These are phyloP conservation scores for Picea sitchensis DNA, from an alignment of 75 land plant genomes.

Conservation along the genomic window DNA sequence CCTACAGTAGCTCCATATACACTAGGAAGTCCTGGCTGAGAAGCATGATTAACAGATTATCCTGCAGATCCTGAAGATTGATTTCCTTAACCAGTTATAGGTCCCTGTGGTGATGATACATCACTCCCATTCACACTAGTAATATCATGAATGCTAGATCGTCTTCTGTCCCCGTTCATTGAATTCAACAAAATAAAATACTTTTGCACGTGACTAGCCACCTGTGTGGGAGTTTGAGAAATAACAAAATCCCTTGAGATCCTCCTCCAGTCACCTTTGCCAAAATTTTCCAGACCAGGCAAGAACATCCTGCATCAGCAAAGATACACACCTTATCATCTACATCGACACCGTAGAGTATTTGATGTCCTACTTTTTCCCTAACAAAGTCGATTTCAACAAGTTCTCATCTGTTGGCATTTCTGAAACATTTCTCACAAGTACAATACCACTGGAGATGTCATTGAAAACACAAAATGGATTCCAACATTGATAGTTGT, in stretches of 20 bases:
- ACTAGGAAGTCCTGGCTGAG: conserved; percentile 16
- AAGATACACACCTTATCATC: too few species aligned
- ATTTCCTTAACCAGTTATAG: conserved; percentile 50
- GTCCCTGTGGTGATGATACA: conserved; percentile 30
- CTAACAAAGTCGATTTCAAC: too few species aligned
- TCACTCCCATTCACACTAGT: conserved; percentile 64
- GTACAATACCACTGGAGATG: too few species aligned
- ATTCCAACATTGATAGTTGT: too few species aligned
- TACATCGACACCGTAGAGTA: too few species aligned
- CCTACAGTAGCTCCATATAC: conserved; percentile 22
- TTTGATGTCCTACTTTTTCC: too few species aligned
- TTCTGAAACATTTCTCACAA: too few species aligned
- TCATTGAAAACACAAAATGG: too few species aligned
- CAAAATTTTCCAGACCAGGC: conserved; percentile 67
- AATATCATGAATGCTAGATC: conserved; percentile 85
- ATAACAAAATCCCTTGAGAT: conserved; percentile 78
- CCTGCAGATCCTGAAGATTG: conserved; percentile 13
- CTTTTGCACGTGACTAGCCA: conserved; percentile 91
- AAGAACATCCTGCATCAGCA: conserved; percentile 51
- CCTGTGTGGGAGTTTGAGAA: conserved; percentile 84
- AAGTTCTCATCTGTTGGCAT: too few species aligned
- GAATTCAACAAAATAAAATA: conserved; percentile 75
- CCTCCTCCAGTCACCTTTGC: conserved; percentile 90
- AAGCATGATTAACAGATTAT: conserved; percentile 19
- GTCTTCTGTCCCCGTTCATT: conserved; percentile 65